phyloP scores from a whole-genome alignment of 2,329 filamentous ascomycete genomes.

The Cadophora gregata region DNA sequence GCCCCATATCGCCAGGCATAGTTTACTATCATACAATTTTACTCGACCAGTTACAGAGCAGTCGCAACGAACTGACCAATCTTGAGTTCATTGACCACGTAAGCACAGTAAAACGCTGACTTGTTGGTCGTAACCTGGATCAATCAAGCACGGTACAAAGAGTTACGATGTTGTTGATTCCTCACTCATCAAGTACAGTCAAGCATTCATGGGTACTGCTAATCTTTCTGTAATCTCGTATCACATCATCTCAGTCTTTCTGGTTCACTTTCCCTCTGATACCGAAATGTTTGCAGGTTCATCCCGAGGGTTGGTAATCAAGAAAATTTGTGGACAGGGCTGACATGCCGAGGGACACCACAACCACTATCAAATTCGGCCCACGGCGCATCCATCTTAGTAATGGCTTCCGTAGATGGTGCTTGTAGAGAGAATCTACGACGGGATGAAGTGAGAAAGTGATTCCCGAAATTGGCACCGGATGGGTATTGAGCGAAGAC shows the following conservation, averaged over 20 bases:
- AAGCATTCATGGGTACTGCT: neutral
- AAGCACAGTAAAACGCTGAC: conserved; percentile 30
- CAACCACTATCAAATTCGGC: conserved; percentile 15
- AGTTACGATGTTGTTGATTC: conserved; percentile 1
- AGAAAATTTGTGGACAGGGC: conserved; percentile 12
- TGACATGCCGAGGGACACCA: conserved; percentile 4
- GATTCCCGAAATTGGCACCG: neutral
- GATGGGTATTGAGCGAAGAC: conserved; percentile 12
- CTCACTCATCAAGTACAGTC: conserved; percentile 2
- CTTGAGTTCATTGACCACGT: conserved; percentile 9
- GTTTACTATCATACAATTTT: neutral
- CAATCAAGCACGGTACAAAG: conserved; percentile 8
- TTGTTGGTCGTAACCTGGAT: conserved; percentile 18
- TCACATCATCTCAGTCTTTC: conserved; percentile 6
- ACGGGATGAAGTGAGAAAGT: neutral
- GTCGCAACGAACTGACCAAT: conserved; percentile 15
- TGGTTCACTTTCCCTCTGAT: neutral
- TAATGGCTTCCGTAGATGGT: neutral
- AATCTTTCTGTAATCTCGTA: neutral
- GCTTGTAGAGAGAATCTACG: neutral
- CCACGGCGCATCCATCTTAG: conserved; percentile 10
- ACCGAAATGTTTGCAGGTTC: conserved; percentile 9
- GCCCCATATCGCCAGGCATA: conserved; percentile 16
- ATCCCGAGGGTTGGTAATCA: conserved; percentile 25
- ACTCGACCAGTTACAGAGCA: conserved; percentile 4